Percentiles rank a stretch among this genome's conserved stretches.
Evolutionary conservation across 2,329 filamentous ascomycete species (phyloP).

Genomic region (Cladobotryum protrusum): DNA sequence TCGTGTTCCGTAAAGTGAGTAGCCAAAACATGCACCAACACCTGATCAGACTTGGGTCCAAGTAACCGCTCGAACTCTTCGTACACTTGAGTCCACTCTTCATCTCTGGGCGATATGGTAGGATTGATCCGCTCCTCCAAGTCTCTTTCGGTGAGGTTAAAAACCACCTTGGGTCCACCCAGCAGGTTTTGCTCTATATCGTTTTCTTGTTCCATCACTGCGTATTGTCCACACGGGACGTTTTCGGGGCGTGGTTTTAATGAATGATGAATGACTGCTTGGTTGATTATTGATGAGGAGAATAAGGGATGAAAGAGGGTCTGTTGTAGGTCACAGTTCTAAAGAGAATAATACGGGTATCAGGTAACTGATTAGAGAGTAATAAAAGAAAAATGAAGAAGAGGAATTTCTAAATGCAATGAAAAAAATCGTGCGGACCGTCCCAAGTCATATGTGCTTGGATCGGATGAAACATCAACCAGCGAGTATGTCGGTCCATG

Average conservation of each 20-base stretch:
- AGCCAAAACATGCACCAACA: constrained; percentile 27
- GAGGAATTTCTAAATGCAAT: background rate
- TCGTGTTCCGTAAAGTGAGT: constrained; percentile 30
- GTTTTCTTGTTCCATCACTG: background rate
- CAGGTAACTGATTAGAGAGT: background rate
- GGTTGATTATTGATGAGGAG: background rate
- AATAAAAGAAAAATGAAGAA: background rate
- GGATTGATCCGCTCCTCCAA: constrained; percentile 15
- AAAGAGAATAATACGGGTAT: background rate
- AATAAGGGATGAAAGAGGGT: background rate
- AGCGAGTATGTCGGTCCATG: background rate
- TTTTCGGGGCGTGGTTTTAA: background rate
- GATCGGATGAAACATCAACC: background rate
- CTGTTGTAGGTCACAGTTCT: background rate
- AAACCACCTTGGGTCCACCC: background rate
- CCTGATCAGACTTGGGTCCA: constrained; percentile 10
- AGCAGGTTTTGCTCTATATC: background rate
- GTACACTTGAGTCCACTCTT: constrained; percentile 22
- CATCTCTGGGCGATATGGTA: constrained; percentile 18
- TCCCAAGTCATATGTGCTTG: background rate
- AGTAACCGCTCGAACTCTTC: constrained; percentile 25
- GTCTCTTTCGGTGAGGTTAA: background rate
- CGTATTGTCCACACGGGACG: background rate
- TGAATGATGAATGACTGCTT: background rate
- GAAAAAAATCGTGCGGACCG: background rate